A percentile compares a stretch with the other conserved stretches of the same genome.
These are phyloP conservation scores for Panaeolus papilionaceus DNA, from an alignment of 768 basidiomycete species.

Conservation along the genomic window DNA sequence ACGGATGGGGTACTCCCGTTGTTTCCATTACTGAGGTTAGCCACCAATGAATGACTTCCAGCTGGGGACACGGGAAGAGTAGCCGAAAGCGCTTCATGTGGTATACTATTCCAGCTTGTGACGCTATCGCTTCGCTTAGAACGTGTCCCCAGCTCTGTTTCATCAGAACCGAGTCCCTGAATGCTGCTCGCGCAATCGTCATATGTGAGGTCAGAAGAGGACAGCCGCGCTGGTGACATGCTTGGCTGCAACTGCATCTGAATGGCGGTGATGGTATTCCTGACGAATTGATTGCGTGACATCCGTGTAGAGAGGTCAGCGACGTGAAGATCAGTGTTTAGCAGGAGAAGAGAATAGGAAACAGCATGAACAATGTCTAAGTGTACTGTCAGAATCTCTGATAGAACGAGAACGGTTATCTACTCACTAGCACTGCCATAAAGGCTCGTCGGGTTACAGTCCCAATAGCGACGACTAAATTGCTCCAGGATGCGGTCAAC, in stretches of 20 bases:
- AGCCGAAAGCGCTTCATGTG: conserved; percentile 55
- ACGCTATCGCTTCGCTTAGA: conserved; percentile 85
- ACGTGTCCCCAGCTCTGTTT: conserved; percentile 58
- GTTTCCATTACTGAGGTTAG: conserved; percentile 41
- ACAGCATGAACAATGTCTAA: conserved; percentile 94
- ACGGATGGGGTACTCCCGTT: conserved; percentile 74
- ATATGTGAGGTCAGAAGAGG: conserved; percentile 65
- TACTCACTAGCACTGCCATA: conserved; percentile 87
- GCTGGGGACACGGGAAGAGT: conserved; percentile 43
- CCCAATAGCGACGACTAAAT: conserved; percentile 90
- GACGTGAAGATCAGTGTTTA: conserved; percentile 98
- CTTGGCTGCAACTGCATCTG: conserved; percentile 75
- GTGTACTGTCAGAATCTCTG: conserved; percentile 17
- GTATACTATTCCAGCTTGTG: conserved; percentile 84
- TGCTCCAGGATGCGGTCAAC: conserved; percentile 95
- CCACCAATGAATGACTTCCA: conserved; percentile 29
- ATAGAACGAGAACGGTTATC: background rate
- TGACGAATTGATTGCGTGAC: conserved; percentile 91
- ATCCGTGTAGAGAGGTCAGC: conserved; percentile 89
- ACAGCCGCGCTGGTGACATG: conserved; percentile 47
- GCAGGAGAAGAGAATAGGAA: conserved; percentile 87
- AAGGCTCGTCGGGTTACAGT: conserved; percentile 83
- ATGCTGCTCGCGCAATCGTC: conserved; percentile 71
- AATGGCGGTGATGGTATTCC: conserved; percentile 89
- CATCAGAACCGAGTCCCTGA: conserved; percentile 61